These are phyloP conservation scores for Termitomyces sp. DNA, from an alignment of 1,284 basidiomycete species.

Conservation along the genomic window DNA sequence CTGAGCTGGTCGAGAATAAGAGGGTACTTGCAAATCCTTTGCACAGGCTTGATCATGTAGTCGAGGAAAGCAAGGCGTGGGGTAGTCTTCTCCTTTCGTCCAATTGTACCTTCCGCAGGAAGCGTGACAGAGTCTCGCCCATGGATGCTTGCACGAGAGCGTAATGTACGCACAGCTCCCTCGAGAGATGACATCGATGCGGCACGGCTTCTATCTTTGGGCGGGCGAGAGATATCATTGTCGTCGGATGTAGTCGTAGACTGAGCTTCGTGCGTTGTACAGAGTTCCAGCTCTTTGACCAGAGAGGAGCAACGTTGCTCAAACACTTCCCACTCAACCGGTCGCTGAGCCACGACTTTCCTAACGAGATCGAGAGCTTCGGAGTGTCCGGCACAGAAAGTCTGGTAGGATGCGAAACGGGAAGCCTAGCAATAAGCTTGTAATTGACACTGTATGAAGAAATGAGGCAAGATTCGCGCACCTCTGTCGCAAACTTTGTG, in stretches of 20 bases:
- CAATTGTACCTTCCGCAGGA: constrained; percentile 16
- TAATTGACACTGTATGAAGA: not conserved
- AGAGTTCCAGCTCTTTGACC: constrained; percentile 35
- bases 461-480: constrained; percentile 27
- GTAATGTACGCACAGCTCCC: constrained; percentile 31
- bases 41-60: constrained; percentile 86
- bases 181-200: constrained; percentile 36
- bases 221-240: not conserved
- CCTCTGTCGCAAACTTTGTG: constrained; percentile 62
- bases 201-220: constrained; percentile 31
- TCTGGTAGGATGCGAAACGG: constrained; percentile 72
- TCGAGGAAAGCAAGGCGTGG: constrained; percentile 65
- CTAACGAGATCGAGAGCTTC: constrained; percentile 74
- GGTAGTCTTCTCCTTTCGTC: constrained; percentile 26
- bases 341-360: constrained; percentile 52
- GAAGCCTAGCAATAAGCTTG: constrained; percentile 47
- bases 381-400: constrained; percentile 80
- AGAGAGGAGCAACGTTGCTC: constrained; percentile 68
- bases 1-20: constrained; percentile 78
- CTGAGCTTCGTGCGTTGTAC: constrained; percentile 7
- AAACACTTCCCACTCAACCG: constrained; percentile 75
- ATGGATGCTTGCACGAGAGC: constrained; percentile 27
- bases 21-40: constrained; percentile 89
- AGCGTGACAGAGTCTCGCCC: constrained; percentile 17
- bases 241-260: constrained; percentile 4